phyloP scores from a whole-genome alignment of 225 moss, liverwort and hornwort species.

The Straminergon stramineum region DNA sequence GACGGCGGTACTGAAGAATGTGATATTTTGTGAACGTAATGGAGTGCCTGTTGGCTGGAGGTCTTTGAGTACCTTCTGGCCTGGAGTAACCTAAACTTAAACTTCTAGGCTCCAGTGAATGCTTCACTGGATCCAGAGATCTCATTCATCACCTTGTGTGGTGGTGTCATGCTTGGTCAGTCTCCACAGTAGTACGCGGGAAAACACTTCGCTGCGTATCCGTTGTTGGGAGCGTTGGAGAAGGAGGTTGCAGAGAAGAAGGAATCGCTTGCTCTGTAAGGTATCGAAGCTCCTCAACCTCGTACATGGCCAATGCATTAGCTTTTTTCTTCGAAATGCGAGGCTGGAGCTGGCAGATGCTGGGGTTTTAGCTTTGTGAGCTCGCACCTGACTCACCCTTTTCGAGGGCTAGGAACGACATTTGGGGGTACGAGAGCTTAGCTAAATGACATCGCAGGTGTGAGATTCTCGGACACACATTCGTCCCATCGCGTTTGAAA shows the following conservation, averaged over 20 bases:
- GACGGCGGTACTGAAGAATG: not conserved
- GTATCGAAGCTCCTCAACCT: not conserved
- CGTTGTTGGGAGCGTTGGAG: not conserved
- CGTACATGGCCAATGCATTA: not conserved
- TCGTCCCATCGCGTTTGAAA: not conserved
- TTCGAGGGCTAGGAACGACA: not conserved
- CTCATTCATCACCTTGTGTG: not conserved
- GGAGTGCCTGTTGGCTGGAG: not conserved
- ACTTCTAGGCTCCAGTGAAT: not conserved
- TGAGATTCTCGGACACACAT: not conserved
- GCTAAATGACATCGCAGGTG: not conserved
- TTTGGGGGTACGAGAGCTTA: not conserved
- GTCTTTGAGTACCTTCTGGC: not conserved
- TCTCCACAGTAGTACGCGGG: not conserved
- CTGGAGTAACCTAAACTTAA: not conserved
- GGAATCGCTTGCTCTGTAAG: not conserved
- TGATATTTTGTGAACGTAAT: not conserved
- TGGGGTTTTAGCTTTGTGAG: not conserved
- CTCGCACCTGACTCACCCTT: not conserved
- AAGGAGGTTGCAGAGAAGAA: not conserved
- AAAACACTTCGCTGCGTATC: not conserved
- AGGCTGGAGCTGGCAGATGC: not conserved
- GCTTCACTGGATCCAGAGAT: not conserved
- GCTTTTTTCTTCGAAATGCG: not conserved
- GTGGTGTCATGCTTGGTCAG: not conserved